Base-by-base conservation (phyloP, 768 basidiomycete species). In the Suillus decipiens region DNA sequence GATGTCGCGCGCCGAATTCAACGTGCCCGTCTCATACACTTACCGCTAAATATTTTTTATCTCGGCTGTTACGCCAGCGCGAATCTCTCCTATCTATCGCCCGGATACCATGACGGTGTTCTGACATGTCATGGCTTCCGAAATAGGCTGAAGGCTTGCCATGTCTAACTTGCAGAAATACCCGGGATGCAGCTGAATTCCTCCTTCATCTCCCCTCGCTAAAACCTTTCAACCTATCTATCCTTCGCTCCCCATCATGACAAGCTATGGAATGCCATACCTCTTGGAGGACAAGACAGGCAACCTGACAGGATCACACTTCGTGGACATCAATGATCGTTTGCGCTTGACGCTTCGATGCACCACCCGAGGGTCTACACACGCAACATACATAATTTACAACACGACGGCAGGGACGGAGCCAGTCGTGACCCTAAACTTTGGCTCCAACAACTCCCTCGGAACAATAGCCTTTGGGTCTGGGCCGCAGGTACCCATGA, bases 201-300 rank as follows among this genome's bases (percentile, higher is more conserved):
- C 22, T 34, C 47, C 59, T 8, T 50, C 58, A 57, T 61, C 12
- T 64, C 51, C 47, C 62, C 61, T 11, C 62, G 22, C 42, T 17
- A n/a, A 45, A 36, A 22, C 51, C 48, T 41, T n/a, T 31, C 28
- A 41, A 11, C 61, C 22, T 15, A 39, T 50, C 64, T 68, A 42
- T 51, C 66, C 71, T 45, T 70, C 45, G 14, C 9, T 22, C 31
- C 31, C 28, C 41, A 66, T 31, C 60, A 78, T 78, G 76, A 79
- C 81, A 15, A 78, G 76, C 61, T 86, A 84, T 64, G 84, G 83
- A 61, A 76, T 88, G 68, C 84, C 87, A 43, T 84, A 77, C 73
- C 82, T 89, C 67, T 83, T 91, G 62, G 86, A 88, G 70, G 89
- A 90, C 76, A 83, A 77, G 61, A 83, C 82, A 7, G 88, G 87